Conservation (phyloP, 495 filamentous ascomycete genomes). For the Xylaria palmicola region DNA sequence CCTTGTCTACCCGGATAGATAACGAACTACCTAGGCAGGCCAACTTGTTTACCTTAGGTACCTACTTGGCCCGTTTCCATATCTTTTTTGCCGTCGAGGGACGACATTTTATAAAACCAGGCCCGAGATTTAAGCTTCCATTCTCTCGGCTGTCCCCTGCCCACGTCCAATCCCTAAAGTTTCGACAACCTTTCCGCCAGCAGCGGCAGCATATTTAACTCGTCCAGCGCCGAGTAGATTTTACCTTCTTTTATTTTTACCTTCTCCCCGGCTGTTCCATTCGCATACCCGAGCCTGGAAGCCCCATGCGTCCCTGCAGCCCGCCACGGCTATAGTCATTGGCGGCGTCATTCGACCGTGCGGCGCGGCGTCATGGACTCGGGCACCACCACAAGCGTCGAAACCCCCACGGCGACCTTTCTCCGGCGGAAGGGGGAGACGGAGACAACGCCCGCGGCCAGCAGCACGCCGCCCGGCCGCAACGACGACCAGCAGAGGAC, state of each 20-base stretch:
- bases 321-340: neutral
- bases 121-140: neutral
- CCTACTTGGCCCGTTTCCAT: neutral
- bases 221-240: neutral
- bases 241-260: neutral
- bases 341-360: neutral
- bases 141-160: neutral
- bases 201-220: neutral
- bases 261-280: neutral
- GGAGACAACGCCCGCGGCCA: neutral
- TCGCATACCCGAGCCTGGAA: neutral
- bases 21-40: neutral
- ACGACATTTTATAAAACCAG: too few species aligned
- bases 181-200: neutral
- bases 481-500: constrained; percentile 14
- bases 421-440: constrained; percentile 18
- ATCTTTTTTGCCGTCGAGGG: too few species aligned
- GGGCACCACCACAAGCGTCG: constrained; percentile 28
- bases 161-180: neutral
- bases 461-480: neutral
- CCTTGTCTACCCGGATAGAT: neutral
- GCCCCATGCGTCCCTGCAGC: neutral
- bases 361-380: constrained; percentile 23
- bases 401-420: constrained; percentile 15
- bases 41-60: neutral